Base-by-base conservation (phyloP, 306 rosid species). In the Canavalia gladiata region DNA sequence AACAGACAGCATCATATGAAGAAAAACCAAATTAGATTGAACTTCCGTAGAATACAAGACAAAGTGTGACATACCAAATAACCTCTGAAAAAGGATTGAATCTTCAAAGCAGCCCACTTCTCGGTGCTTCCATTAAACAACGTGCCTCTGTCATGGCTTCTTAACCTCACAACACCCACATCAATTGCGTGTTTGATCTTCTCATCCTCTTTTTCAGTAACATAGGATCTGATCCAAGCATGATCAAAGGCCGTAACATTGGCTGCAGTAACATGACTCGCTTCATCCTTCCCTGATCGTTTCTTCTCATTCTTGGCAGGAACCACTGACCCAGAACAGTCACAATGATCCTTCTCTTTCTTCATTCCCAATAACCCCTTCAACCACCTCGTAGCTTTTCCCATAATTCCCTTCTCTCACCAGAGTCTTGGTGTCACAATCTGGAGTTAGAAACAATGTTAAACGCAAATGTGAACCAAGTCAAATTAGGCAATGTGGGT, bases 311-410 rank as follows among this genome's bases (percentile, higher is more conserved):
- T 90, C 76, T 66, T 80, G 35, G 77, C 86, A 9, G 57, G 42
- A 56, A 28, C 31, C 34, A 75, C 28, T 8, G 88, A 57, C 9
- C 62, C 75, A 6, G 86, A 72, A 84, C 54, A 78, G 70, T 75
- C 83, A 63, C 37, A 50, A 5, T 52, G 75, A 3, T 86, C 88
- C 78, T 85, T 93, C 68, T 89, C 97, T 83, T 88, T 92, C 94
- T 93, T 96, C 92, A 92, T 81, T 66, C 99, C 94, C 88, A 92
- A 55, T 83, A 96, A 82, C 7, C 97, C 93, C 83, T 89, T 96
- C 47, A 92, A 68, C 98, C 98, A 96, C 70, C 97, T 93, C 1
- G 86, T 58, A 74, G 99, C 94, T 54, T 84, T 89, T 1, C 92
- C 92, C 92, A 89, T 88, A 13, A 68, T 56, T 74, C 66, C 9